Percentiles rank a stretch among this genome's conserved stretches.
Conservation (phyloP, 176 grass and related monocot genomes). For the Metroxylon sagu region DNA sequence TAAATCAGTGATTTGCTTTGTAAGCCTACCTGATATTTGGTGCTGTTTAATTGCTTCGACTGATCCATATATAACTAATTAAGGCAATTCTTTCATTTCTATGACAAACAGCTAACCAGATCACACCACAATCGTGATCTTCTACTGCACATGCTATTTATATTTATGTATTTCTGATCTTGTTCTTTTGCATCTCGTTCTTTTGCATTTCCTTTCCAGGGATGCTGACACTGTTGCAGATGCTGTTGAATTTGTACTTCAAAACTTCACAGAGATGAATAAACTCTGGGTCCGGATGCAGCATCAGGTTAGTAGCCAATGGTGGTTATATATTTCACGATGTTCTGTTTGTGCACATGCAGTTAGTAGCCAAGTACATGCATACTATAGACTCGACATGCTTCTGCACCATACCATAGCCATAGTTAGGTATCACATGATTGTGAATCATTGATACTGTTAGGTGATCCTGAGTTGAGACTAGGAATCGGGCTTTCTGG, state of each 20-base stretch:
- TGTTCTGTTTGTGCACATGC: constrained; percentile 17
- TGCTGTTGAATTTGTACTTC: constrained; percentile 99
- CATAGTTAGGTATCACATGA: constrained; percentile 10
- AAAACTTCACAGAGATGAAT: constrained; percentile 99
- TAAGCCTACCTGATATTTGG: too few relatives aligned
- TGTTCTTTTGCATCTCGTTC: too few relatives aligned
- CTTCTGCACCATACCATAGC: constrained; percentile 12
- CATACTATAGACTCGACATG: constrained; percentile 10
- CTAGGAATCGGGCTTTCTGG: constrained; percentile 21
- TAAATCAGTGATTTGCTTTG: too few relatives aligned
- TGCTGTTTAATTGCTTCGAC: too few relatives aligned
- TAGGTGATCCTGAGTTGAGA: constrained; percentile 27
- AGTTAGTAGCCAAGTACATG: background rate
- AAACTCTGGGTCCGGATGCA: constrained; percentile 99
- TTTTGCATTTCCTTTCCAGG: constrained; percentile 8
- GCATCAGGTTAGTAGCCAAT: constrained; percentile 62
- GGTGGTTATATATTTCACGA: constrained; percentile 4
- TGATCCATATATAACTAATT: too few relatives aligned
- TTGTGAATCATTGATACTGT: constrained; percentile 7
- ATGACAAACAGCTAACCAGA: too few relatives aligned
- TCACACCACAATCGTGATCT: background rate
- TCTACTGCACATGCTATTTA: too few relatives aligned
- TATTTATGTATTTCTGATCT: too few relatives aligned
- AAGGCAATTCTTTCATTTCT: too few relatives aligned
- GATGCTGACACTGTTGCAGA: constrained; percentile 80